Base-by-base conservation (phyloP, 768 basidiomycete genomes). In the Suillus alpinus region DNA sequence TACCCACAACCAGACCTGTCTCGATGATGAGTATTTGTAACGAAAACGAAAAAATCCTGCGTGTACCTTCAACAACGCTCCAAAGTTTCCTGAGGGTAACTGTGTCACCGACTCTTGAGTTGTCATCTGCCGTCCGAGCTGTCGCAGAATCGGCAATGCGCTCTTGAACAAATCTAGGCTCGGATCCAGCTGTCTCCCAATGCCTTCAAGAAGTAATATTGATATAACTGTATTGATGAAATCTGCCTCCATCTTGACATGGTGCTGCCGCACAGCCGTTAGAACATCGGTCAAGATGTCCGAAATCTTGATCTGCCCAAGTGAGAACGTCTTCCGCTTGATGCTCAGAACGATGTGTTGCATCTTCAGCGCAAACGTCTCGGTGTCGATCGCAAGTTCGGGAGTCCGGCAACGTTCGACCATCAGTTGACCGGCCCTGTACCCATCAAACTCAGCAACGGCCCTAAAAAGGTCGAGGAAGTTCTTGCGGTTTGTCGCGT, bases 141-240 rank as follows among this genome's bases (percentile, higher is more conserved):
- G 90, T 66, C 97, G 78, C 69, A 99, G 73, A 67, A 98, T 98
- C 16, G 97, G 97, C 68, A 98, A 71, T 23, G 96, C 91, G 76
- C 91, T 94, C 70, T 95, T 94, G 81, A 99, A 98, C 61, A 99
- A 73, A 76, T 99, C 97, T 74, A 98, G 76, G 13, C 82, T 81
- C 1, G 97, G 95, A 75, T 99, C 95, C 64, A 99, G 73, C 76
- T 91, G 94, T 61, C 96, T 78, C 23, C 97, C 97, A 66, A 99
- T 98, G 1, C 97, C 97, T 75, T 99, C 97, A 58, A 99, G 78
- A 43, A 99, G 73, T 58, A 99, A 75, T 59, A 98, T 94, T 10
- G 92, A 92, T 61, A 99, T 90, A 62, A 99, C 94, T 0, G 97
- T 98, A 75, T 99, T 99, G 70, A 98, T 88, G 71, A 99, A 99